A percentile compares a stretch with the other conserved stretches of the same genome.
Evolutionary conservation across 768 basidiomycete species (phyloP).

Genomic region (Baorangia bicolor): DNA sequence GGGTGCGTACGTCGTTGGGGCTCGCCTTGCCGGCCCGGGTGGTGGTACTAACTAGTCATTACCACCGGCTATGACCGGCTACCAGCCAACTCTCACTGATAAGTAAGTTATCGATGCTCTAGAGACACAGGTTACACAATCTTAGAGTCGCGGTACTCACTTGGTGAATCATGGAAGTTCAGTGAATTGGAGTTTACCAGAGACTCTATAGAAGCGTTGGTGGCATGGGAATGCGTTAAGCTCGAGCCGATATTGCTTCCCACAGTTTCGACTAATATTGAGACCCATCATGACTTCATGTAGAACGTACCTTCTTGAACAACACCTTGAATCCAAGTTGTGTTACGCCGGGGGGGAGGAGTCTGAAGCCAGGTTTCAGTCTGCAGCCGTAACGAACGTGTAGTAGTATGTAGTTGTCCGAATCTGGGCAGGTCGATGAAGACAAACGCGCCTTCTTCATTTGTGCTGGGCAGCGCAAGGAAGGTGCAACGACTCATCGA

Average conservation of each 20-base stretch:
- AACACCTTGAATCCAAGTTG: background rate
- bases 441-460: background rate
- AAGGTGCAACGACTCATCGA: background rate
- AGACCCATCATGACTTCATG: background rate
- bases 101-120: background rate
- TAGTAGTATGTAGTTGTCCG: background rate
- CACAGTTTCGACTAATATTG: background rate
- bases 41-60: too few relatives aligned
- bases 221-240: too few relatives aligned
- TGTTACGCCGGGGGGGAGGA: background rate
- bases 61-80: too few relatives aligned
- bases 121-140: background rate
- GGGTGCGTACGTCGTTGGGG: background rate
- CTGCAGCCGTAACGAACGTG: background rate
- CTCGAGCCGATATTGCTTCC: background rate
- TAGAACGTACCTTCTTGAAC: background rate
- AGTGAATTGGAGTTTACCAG: background rate
- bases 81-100: too few relatives aligned
- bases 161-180: slow-evolving; percentile 3
- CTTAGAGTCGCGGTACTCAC: background rate
- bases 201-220: slow-evolving; percentile 1
- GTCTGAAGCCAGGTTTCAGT: background rate
- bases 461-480: background rate
- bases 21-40: too few relatives aligned
- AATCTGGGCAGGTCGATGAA: background rate